Evolutionary conservation across 2,329 filamentous ascomycete genomes (phyloP), one percentile per base, ranked within the genome.

Genomic region (Atkinsonella texensis): DNA sequence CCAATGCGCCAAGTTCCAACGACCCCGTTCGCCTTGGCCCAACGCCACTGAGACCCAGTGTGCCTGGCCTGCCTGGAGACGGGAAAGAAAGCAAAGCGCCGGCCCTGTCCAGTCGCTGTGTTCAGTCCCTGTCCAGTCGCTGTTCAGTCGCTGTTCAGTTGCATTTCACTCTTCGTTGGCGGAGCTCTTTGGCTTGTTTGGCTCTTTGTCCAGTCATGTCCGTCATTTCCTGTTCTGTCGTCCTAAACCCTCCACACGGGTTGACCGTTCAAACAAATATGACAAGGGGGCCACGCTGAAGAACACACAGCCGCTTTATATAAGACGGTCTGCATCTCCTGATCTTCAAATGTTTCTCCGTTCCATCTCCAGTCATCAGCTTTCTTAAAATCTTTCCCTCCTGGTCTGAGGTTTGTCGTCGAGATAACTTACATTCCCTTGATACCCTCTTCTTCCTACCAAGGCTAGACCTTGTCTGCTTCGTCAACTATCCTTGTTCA

Each of bases 401-500:
- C 47, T 53, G 20, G 18, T 15, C 53, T 53, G 48, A 35, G 4
- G 17, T 53, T 56, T 54, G 57, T 61, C 62, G 62, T 66, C 63
- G 60, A 63, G 61, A 63, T 60, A 61, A 62, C 60, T 56, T 62
- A 61, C 60, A 55, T 54, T 58, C 60, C 58, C 52, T 60, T 38
- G 48, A 35, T 42, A 17, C 50, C 49, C 49, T 52, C 52, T 28
- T 15, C 10, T 23, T 23, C 11, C 32, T 32, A 49, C 55, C 60
- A 57, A 65, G 63, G 59, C 60, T 69, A 65, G 66, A 62, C 70
- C 69, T 69, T 60, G 55, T 57, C 60, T 52, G 51, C 43, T 55
- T 53, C 49, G 11, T 23, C 13, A 38, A 18, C 46, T n/a, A 6
- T 28, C 17, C 20, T 18, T 13, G 52, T 57, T 57, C 57, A 55